Conservation (phyloP, 306 rosid species). For the Arachis stenosperma region DNA sequence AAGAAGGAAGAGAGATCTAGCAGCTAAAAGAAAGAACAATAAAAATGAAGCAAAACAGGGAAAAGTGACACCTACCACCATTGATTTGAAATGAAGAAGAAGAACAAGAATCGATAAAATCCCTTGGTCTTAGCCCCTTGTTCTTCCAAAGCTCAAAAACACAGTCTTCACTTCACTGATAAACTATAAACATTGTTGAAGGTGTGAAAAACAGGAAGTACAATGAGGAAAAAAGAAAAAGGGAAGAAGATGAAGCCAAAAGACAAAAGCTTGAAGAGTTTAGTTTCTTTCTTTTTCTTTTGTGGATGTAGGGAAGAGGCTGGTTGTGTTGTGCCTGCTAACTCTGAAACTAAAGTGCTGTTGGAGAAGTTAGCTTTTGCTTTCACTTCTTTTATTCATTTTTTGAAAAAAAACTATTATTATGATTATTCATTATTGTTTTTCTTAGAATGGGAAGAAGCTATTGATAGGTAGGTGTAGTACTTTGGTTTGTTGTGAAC, state of each 20-base stretch:
- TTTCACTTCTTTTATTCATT: slow-evolving; percentile 3
- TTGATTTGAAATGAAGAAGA: slow-evolving; percentile 34
- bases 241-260: slow-evolving; percentile 8
- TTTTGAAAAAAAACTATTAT: neutral
- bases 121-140: slow-evolving; percentile 5
- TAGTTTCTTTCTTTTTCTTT: slow-evolving; percentile 16
- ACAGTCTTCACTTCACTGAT: neutral
- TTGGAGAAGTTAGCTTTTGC: slow-evolving; percentile 44
- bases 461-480: slow-evolving; percentile 13
- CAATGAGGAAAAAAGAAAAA: slow-evolving; percentile 19
- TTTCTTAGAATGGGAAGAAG: slow-evolving; percentile 29
- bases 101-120: neutral
- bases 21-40: slow-evolving; percentile 10
- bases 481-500: slow-evolving; percentile 26
- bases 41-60: neutral
- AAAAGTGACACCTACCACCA: slow-evolving; percentile 46
- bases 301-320: slow-evolving; percentile 23
- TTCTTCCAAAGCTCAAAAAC: slow-evolving; percentile 5
- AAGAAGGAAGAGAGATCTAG: slow-evolving; percentile 42
- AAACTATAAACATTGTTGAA: neutral
- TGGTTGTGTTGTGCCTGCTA: neutral
- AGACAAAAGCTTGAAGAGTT: neutral
- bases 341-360: slow-evolving; percentile 36
- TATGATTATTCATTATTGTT: no score
- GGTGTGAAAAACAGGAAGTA: slow-evolving; percentile 4